Base-by-base conservation (phyloP, 495 filamentous ascomycete genomes). In the Penicillium subrubescens region DNA sequence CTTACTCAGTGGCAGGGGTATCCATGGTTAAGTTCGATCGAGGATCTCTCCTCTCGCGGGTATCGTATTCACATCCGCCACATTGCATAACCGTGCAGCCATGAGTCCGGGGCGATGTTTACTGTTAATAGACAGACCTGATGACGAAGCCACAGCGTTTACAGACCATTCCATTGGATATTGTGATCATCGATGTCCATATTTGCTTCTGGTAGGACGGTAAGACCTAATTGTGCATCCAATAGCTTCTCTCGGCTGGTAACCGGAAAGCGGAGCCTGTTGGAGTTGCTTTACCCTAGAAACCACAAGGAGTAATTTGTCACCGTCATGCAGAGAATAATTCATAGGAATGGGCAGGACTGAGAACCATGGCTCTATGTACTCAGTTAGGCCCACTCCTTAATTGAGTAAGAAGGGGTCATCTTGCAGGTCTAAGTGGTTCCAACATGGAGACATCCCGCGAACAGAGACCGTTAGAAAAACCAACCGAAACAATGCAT, bases 71-170 rank as follows among this genome's bases (percentile, higher is more conserved):
- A 29, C 12, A 52, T 29, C 48, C 6, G 25, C 25, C 48, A 52
- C 48, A 52, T 52, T 52, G 48, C 48, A 52, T 52, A 52, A 27
- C 21, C 23, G 46, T 50, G 48, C 48, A 31, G 48, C 48, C 5
- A 52, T 31, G 21, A 15, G 23, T 27, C n/a, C 25, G 2, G 25
- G 12, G 48, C 5, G 12, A 31, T 46, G 1, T 31, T 29, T 52
- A 27, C 43, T 48, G 48, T 7, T 15, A n/a, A 48, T 52, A 31
- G 48, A 29, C 29, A 29, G 15, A 31, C 14, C 25, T 31, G 12
- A 8, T 8, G 25, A 52, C 5, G 48, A 31, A 31, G 48, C 5
- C 8, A 29, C 1, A 15, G 12, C 5, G 19, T 5, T 29, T 27
- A 51, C 14, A 15, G 48, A 17, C 3, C 4, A 17, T 31, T 52